Percentiles rank a stretch among this genome's conserved stretches.
Evolutionary conservation across 129 eudicot genomes (phyloP).

Genomic region (Scalesia atractyloides): DNA sequence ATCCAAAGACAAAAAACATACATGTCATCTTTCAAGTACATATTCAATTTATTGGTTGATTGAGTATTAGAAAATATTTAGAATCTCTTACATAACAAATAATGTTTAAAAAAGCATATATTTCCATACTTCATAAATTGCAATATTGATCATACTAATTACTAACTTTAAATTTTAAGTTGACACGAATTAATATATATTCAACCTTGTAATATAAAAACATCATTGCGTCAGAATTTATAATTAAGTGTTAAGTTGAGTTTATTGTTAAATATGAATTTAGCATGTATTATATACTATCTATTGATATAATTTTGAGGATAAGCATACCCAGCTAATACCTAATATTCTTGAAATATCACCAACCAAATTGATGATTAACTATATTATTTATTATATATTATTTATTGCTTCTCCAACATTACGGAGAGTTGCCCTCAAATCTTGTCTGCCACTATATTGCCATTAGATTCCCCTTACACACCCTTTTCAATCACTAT

Average conservation of each 20-base stretch:
- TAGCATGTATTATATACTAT: not conserved
- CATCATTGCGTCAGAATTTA: too few relatives aligned
- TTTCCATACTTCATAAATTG: not conserved
- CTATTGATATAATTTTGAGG: not conserved
- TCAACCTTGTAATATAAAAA: not conserved
- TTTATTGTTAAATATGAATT: not conserved
- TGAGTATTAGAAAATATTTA: not conserved
- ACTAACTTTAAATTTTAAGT: not conserved
- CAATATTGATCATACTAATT: not conserved
- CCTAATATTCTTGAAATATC: conserved; percentile 38
- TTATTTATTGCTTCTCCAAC: conserved; percentile 39
- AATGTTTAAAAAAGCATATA: not conserved
- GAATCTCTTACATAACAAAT: conserved; percentile 12
- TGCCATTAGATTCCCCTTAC: conserved; percentile 69
- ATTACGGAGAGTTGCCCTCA: conserved; percentile 40
- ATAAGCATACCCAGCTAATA: conserved; percentile 37
- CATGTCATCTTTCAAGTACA: conserved; percentile 42
- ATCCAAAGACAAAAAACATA: conserved; percentile 33
- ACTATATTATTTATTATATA: conserved; percentile 14
- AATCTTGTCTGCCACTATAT: conserved; percentile 84
- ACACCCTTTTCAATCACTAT: conserved; percentile 3
- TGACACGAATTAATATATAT: too few relatives aligned
- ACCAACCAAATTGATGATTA: conserved; percentile 36
- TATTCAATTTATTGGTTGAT: conserved; percentile 29
- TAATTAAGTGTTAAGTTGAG: not conserved